Evolutionary conservation across 371 early-diverging fungal species (phyloP), one percentile per base, ranked within the genome.

Genomic region (Mucor irregularis): DNA sequence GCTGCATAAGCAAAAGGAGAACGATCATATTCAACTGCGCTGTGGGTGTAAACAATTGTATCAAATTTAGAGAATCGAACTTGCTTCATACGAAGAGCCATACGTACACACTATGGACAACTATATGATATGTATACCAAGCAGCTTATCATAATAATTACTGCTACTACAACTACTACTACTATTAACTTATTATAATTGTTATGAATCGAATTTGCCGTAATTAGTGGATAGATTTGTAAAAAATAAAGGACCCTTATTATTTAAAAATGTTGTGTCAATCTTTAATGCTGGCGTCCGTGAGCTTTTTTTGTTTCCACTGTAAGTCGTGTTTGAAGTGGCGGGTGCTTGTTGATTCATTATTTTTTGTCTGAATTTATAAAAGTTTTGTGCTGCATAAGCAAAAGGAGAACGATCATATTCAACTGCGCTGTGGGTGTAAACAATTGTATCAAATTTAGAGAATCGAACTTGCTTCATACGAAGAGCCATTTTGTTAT

Each of bases 381-480:
- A 4, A 19, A 38, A 19, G n/a, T 38, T 16, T 3, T 5, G n/a
- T 19, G 39, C n/a, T 5, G 39, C 39, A 17, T 17, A 16, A 5
- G 26, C 46, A 47, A 58, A 60, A 13, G 39, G 56, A 22, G 65
- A 51, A 19, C 62, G 58, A 39, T 61, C 62, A 44, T 67, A 67
- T 40, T 62, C 55, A 6, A 37, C 19, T n/a, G 56, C 8, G 21
- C 67, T 56, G 22, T 68, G 56, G 3, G 62, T 62, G 21, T 54
- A 61, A 10, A 24, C 40, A 22, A 57, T 38, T 0, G 44, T 60
- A 38, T 42, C 28, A 1, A 43, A 37, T 13, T 48, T 37, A 31
- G 57, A 53, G 17, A 66, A 66, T 1, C 56, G 61, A 7, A 66
- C 66, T 5, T 57, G 60, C 39, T 48, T 26, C 29, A 45, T 14